Base-by-base conservation (phyloP, 2,329 filamentous ascomycete genomes). In the Verticillium nonalfalfae region DNA sequence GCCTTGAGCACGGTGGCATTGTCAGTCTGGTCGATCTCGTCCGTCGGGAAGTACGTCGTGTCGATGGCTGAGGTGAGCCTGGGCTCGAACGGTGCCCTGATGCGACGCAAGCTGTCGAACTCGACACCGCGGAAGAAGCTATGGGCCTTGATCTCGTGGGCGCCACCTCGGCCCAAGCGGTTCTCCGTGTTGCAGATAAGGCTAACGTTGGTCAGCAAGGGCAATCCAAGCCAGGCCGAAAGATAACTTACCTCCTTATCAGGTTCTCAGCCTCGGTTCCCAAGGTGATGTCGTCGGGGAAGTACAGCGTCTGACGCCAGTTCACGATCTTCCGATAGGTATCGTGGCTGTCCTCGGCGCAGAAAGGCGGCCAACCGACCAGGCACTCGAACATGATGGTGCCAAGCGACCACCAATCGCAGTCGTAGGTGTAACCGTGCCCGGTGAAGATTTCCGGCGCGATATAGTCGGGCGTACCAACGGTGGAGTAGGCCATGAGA, bases 351-450 rank as follows among this genome's bases (percentile, higher is more conserved):
- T 98, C 94, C 75, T 99, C 95, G 21, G 95, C 94, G 75, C 95
- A 99, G 85, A 99, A 99, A 35, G 95, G 95, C 60, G 95, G 95
- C 95, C 95, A 99, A 70, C 95, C 95, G 64, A 99, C 93, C 68
- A 99, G 83, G 76, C 95, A 99, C 77, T 99, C 95, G 71, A 98
- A 99, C 95, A 99, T 98, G 78, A 99, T 99, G 55, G 95, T 97
- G 59, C 95, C 95, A 58, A 99, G 85, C 26, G 91, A 96, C 95
- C 95, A 99, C 95, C 95, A 99, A 81, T 99, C 95, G 74, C 95
- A 99, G 73, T 96, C 90, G 71, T 94, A 97, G 62, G 92, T 91
- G 79, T 99, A 99, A 57, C 95, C 95, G 71, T 96, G 91, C 18
- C 94, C 93, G 56, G 91, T 96, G 76, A 99, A 98, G 69, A 99